A percentile compares a stretch with the other conserved stretches of the same genome.
Evolutionary conservation across 768 basidiomycete genomes (phyloP).

Genomic region (Naganishia vishniacii): DNA sequence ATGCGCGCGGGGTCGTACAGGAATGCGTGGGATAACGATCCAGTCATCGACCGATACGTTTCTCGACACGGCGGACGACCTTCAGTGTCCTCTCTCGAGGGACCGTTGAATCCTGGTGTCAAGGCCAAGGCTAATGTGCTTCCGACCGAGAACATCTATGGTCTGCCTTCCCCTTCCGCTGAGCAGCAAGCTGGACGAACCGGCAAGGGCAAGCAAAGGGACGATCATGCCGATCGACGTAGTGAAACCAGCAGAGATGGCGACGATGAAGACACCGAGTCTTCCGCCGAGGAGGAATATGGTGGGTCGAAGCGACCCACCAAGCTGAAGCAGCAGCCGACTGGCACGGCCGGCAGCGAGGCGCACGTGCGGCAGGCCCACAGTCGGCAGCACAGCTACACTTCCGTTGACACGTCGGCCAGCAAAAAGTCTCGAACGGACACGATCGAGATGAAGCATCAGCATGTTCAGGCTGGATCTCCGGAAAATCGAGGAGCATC

Average conservation of each 20-base stretch:
- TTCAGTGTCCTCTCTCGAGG: constrained; percentile 8
- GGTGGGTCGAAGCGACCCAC: constrained; percentile 22
- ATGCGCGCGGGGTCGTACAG: constrained; percentile 53
- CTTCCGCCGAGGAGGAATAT: constrained; percentile 36
- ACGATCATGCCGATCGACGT: constrained; percentile 1
- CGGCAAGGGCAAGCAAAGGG: neutral
- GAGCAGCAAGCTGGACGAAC: constrained; percentile 8
- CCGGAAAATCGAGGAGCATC: neutral
- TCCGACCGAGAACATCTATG: constrained; percentile 13
- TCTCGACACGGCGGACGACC: constrained; percentile 39
- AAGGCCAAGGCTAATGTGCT: neutral
- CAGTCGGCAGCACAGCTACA: constrained; percentile 2
- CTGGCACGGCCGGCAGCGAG: neutral
- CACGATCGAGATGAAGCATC: constrained; percentile 17
- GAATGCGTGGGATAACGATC: constrained; percentile 80
- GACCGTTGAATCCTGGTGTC: constrained; percentile 11
- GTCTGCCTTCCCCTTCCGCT: neutral
- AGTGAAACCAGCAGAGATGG: constrained; percentile 44
- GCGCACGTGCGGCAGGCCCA: neutral
- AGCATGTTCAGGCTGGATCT: constrained; percentile 2
- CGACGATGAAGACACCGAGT: constrained; percentile 53
- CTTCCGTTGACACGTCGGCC: neutral
- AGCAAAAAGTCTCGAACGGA: constrained; percentile 20
- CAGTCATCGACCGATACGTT: constrained; percentile 72
- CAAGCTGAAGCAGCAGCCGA: constrained; percentile 4